Evolutionary conservation across 2,329 filamentous ascomycete species (phyloP), one percentile per base, ranked within the genome.

Genomic region (Zarea fungicola): DNA sequence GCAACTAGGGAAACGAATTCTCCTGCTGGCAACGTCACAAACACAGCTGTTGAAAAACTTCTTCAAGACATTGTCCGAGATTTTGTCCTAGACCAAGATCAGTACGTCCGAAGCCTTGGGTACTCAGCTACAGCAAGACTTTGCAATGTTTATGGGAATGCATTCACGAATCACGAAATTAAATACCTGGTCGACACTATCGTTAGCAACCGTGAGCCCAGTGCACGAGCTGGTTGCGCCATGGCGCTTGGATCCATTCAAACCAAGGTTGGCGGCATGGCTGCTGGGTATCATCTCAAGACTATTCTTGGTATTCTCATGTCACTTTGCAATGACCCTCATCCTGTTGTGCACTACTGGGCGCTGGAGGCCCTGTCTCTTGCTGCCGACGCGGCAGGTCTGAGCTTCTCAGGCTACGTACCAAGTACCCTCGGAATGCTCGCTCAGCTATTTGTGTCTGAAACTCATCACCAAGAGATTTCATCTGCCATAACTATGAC

Each of bases 281-380:
- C 93, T 46, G 93, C 93, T 48, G 90, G 91, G 4, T 90, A 93
- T 59, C 93, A 99, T 64, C 76, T 99, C 43, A 97, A 97, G 71
- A 96, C 90, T 2, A 96, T 99, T 42, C 79, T 96, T n/a, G 87
- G 92, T 16, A 95, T 99, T 32, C 73, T 99, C n/a, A 95, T 97
- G 87, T 97, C 93, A 7, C 77, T 99, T 9, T 92, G 90, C 65
- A 96, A 91, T 58, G 93, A 99, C 61, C 89, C 92, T 18, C 93
- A 99, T 63, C 91, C 93, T 0, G 84, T 88, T 1, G 93, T 99
- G 8, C 93, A 99, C 66, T 96, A 92, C 63, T 97, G 91, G 90
- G 92, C 95, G 3, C 73, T 99, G 37, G 90, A 96, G 63, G 92
- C 89, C 9, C 68, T 99, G 25, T 85, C 88, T 2, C 77, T 87